phyloP scores from a whole-genome alignment of 2,329 filamentous ascomycete species.

The Stachybotrys elegans region DNA sequence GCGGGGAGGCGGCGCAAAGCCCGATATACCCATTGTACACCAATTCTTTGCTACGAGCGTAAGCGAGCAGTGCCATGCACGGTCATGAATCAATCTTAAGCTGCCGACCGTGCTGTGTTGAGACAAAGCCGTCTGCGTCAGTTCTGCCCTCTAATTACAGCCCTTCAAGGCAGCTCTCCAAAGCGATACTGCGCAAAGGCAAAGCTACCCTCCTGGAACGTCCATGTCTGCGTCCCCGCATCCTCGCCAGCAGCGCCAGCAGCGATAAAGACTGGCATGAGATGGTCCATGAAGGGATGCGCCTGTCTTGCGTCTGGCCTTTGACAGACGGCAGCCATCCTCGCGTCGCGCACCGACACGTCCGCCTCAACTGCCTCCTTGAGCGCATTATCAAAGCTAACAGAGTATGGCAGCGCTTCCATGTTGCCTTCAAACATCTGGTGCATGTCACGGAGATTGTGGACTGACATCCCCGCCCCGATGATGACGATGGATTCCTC shows the following conservation, averaged over 20 bases:
- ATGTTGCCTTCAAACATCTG: slow-evolving; percentile 29
- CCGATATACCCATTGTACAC: no score
- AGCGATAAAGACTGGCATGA: slow-evolving; percentile 43
- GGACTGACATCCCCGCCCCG: slow-evolving; percentile 70
- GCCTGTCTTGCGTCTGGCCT: slow-evolving; percentile 41
- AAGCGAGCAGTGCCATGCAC: no score
- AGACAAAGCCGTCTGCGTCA: no score
- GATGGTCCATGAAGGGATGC: slow-evolving; percentile 44
- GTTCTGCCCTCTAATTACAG: no score
- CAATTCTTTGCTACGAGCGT: no score
- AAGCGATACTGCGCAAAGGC: slow-evolving; percentile 45
- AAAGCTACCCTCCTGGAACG: slow-evolving; percentile 37
- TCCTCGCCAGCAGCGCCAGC: slow-evolving; percentile 41
- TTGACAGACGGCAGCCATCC: slow-evolving; percentile 32
- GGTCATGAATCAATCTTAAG: slow-evolving; percentile 2
- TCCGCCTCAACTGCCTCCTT: slow-evolving; percentile 56
- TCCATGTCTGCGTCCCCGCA: slow-evolving; percentile 37
- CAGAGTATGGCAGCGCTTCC: slow-evolving; percentile 48
- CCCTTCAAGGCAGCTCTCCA: slow-evolving; percentile 27
- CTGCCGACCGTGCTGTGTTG: slow-evolving; percentile 6
- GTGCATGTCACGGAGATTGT: slow-evolving; percentile 56
- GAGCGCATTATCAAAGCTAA: slow-evolving; percentile 63
- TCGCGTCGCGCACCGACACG: slow-evolving; percentile 29
- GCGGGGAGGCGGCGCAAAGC: no score
- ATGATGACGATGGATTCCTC: slow-evolving; percentile 65